Percentiles rank a stretch among this genome's conserved stretches.
phyloP scores from a whole-genome alignment of 129 eudicot species.

The Flaveria trinervia region DNA sequence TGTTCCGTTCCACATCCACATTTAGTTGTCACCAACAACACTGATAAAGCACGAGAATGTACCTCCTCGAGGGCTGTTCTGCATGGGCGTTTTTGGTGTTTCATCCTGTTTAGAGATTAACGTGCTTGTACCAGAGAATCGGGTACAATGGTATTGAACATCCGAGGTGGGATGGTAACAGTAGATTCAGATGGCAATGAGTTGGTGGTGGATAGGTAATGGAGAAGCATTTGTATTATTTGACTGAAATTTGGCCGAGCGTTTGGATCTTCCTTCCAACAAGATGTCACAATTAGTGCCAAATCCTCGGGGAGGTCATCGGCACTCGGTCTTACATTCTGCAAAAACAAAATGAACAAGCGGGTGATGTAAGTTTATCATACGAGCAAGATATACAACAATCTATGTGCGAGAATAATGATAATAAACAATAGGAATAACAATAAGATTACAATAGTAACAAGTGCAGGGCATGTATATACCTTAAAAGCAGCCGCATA shows the following conservation, averaged over 20 bases:
- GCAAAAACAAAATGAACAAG: conserved; percentile 18
- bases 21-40: conserved; percentile 43
- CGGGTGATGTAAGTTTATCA: neutral
- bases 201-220: conserved; percentile 49
- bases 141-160: conserved; percentile 54
- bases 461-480: conserved; percentile 22
- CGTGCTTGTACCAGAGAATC: conserved; percentile 80
- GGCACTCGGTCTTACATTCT: conserved; percentile 80
- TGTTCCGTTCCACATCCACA: conserved; percentile 12
- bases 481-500: conserved; percentile 96
- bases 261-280: conserved; percentile 87
- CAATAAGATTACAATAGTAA: neutral
- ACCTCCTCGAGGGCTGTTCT: conserved; percentile 46
- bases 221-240: conserved; percentile 76
- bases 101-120: conserved; percentile 60
- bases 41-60: conserved; percentile 59
- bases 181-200: conserved; percentile 39
- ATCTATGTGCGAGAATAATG: neutral
- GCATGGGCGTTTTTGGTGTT: conserved; percentile 56
- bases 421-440: neutral
- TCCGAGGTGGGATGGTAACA: conserved; percentile 49
- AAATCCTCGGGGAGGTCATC: conserved; percentile 79
- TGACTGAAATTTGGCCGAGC: conserved; percentile 75
- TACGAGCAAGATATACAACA: neutral
- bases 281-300: conserved; percentile 71